Evolutionary conservation across 257 asterid species (phyloP).

Genomic region (Rauvolfia tetraphylla): DNA sequence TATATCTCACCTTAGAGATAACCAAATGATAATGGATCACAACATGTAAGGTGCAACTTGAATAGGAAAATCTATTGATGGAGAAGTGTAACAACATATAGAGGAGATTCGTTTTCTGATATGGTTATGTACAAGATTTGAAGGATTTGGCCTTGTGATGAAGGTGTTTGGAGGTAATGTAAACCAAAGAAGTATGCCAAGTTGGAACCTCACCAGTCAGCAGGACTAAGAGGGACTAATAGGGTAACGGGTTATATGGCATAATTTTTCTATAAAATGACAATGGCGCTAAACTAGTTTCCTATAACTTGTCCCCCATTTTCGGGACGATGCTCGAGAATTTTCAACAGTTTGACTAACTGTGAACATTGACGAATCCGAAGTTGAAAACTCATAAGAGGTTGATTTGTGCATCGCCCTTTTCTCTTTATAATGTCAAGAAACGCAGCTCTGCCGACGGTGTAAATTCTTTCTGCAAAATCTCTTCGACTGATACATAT

Average conservation of each 20-base stretch:
- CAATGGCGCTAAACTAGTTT: not conserved
- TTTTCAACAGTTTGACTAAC: not conserved
- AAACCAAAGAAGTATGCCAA: not conserved
- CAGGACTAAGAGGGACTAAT: too few relatives aligned
- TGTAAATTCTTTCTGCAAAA: not conserved
- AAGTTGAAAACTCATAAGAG: not conserved
- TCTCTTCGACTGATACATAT: not conserved
- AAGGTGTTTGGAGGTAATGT: not conserved
- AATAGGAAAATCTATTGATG: not conserved
- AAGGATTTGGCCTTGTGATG: constrained; percentile 1
- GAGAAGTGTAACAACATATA: not conserved
- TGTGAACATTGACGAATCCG: not conserved
- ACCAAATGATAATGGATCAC: not conserved
- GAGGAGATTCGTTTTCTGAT: not conserved
- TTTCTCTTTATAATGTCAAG: not conserved
- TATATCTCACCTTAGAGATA: not conserved
- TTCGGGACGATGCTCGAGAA: not conserved
- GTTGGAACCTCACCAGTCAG: too few relatives aligned
- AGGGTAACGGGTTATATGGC: too few relatives aligned
- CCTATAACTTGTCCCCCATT: not conserved
- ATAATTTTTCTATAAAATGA: not conserved
- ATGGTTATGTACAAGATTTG: not conserved
- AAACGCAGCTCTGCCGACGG: not conserved
- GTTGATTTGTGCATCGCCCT: not conserved
- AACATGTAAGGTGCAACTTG: constrained; percentile 1